Percentiles rank a stretch among this genome's conserved stretches.
These are phyloP conservation scores for Sequoiadendron giganteum DNA, from an alignment of 75 land plant species.

Conservation along the genomic window DNA sequence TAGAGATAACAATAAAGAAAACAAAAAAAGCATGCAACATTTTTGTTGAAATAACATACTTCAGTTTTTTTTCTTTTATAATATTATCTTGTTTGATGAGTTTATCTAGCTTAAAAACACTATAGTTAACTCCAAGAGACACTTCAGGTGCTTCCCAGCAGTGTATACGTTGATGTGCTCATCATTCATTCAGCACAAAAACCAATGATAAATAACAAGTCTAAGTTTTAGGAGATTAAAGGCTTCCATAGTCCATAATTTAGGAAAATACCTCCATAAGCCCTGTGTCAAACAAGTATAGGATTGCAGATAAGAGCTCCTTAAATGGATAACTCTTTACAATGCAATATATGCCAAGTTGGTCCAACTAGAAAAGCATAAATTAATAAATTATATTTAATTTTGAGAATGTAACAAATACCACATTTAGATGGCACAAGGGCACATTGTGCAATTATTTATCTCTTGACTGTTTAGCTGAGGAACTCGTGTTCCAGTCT, in stretches of 20 bases:
- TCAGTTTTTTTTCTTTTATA: neutral
- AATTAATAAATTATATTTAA: no score
- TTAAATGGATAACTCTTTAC: no score
- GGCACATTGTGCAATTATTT: no score
- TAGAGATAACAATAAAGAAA: neutral
- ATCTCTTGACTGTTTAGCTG: no score
- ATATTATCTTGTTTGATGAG: neutral
- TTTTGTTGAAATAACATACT: neutral
- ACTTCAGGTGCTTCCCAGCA: neutral
- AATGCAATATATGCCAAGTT: no score
- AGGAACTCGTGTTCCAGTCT: no score
- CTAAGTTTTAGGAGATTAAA: neutral
- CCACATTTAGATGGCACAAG: neutral
- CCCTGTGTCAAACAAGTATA: no score
- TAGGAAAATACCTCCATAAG: no score
- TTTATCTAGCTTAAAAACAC: neutral
- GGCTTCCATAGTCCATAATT: no score
- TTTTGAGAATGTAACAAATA: neutral
- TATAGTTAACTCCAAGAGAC: neutral
- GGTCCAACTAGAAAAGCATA: no score
- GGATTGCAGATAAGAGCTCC: no score
- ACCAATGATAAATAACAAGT: neutral
- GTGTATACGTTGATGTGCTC: neutral
- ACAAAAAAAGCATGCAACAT: neutral
- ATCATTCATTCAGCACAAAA: neutral